Evolutionary conservation across 176 grass and related monocot genomes (phyloP).

Genomic region (Ensete ventricosum): DNA sequence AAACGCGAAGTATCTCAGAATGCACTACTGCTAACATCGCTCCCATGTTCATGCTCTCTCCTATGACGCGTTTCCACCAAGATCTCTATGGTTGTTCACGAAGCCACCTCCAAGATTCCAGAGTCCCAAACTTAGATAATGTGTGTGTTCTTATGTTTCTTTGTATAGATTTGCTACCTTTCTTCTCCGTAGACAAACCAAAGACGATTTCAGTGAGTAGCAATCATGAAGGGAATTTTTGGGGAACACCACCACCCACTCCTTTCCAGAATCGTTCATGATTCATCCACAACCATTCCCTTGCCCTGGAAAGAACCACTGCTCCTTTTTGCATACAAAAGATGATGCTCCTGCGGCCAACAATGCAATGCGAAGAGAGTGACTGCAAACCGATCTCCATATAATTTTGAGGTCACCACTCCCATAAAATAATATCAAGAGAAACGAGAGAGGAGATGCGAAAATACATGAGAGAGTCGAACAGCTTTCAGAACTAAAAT

Average conservation of each 20-base stretch:
- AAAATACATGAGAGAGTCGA: not conserved
- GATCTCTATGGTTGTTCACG: not conserved
- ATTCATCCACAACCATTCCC: not conserved
- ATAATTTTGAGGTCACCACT: constrained; percentile 4
- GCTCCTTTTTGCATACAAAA: not conserved
- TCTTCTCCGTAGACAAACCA: not conserved
- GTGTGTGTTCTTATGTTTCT: not conserved
- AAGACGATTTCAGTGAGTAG: not conserved
- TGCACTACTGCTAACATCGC: too few relatives aligned
- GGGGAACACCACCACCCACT: not conserved
- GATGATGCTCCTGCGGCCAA: not conserved
- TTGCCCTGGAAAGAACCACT: not conserved
- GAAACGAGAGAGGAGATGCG: not conserved
- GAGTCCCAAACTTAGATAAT: not conserved
- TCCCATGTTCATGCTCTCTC: not conserved
- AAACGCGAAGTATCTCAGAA: too few relatives aligned
- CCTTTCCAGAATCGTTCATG: not conserved
- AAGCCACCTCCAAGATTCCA: not conserved
- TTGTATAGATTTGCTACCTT: not conserved
- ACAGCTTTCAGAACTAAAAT: too few relatives aligned
- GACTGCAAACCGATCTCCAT: not conserved
- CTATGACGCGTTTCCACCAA: not conserved
- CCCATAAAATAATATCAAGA: not conserved
- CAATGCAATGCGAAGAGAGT: not conserved
- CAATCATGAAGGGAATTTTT: constrained; percentile 6